These are phyloP conservation scores for Dothistroma pini DNA, from an alignment of 2,329 filamentous ascomycete genomes.

Conservation along the genomic window DNA sequence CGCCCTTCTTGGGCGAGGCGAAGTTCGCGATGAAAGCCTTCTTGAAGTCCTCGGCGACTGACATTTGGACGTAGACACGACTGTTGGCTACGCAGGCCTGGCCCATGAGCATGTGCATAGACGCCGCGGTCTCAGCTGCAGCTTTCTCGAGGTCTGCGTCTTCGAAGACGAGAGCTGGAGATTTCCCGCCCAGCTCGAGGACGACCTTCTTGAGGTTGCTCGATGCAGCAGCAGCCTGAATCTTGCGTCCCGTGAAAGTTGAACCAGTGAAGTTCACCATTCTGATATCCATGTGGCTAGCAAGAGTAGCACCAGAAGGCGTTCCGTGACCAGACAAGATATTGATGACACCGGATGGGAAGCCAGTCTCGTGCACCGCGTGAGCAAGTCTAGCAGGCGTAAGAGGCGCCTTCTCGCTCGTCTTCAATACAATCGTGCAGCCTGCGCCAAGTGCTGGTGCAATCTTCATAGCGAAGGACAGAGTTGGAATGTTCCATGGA, in stretches of 20 bases:
- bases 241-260: slow-evolving; percentile 56
- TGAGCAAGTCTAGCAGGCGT: slow-evolving; percentile 34
- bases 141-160: slow-evolving; percentile 36
- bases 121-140: slow-evolving; percentile 59
- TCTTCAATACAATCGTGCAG: slow-evolving; percentile 48
- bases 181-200: slow-evolving; percentile 57
- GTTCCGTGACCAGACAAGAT: slow-evolving; percentile 57
- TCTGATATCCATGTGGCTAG: slow-evolving; percentile 63
- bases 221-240: slow-evolving; percentile 29
- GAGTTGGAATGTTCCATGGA: slow-evolving; percentile 77
- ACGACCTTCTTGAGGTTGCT: slow-evolving; percentile 55
- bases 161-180: slow-evolving; percentile 50
- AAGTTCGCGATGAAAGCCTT: slow-evolving; percentile 56
- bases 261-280: slow-evolving; percentile 73
- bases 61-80: slow-evolving; percentile 55
- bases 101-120: slow-evolving; percentile 54
- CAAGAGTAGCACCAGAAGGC: slow-evolving; percentile 64
- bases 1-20: slow-evolving; percentile 58
- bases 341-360: slow-evolving; percentile 73
- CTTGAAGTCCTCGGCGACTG: slow-evolving; percentile 58
- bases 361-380: slow-evolving; percentile 57
- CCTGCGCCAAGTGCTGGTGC: slow-evolving; percentile 54
- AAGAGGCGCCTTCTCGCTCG: slow-evolving; percentile 55
- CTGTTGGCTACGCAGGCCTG: slow-evolving; percentile 60
- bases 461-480: slow-evolving; percentile 74